A percentile compares a stretch with the other conserved stretches of the same genome.
phyloP scores from a whole-genome alignment of 352 stramenopile species.

The Phytophthora tentaculata region DNA sequence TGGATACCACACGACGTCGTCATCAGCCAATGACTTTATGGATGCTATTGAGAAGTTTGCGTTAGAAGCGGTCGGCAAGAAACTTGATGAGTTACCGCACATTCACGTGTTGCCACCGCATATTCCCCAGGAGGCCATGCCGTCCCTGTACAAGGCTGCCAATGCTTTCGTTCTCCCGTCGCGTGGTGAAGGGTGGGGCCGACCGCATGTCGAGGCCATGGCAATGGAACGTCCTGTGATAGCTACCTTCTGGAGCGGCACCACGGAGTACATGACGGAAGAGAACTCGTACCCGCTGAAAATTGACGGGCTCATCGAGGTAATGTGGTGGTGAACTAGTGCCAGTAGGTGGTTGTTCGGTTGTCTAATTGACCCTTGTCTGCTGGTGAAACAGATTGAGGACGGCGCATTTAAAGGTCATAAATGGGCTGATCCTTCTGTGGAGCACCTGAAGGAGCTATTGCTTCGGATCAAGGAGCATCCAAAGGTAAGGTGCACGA shows the following conservation, averaged over 20 bases:
- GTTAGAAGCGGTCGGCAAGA: constrained; percentile 47
- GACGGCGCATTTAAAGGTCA: constrained; percentile 82
- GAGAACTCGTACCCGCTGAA: constrained; percentile 85
- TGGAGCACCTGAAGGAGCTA: constrained; percentile 72
- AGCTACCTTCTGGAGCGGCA: constrained; percentile 93
- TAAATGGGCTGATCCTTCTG: constrained; percentile 88
- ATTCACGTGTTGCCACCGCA: constrained; percentile 71
- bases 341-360: neutral
- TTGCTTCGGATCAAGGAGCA: constrained; percentile 62
- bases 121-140: constrained; percentile 61
- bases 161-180: constrained; percentile 91
- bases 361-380: constrained; percentile 2
- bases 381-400: constrained; percentile 53
- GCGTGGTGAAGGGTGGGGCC: constrained; percentile 93
- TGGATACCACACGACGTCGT: constrained; percentile 76
- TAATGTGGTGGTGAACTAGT: constrained; percentile 23
- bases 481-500: constrained; percentile 48
- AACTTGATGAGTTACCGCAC: constrained; percentile 53
- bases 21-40: constrained; percentile 57
- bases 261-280: constrained; percentile 89
- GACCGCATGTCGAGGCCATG: constrained; percentile 95
- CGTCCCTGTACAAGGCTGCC: constrained; percentile 77
- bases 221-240: constrained; percentile 91
- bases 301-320: constrained; percentile 83
- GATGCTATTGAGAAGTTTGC: constrained; percentile 65